A percentile compares a stretch with the other conserved stretches of the same genome.
phyloP scores from a whole-genome alignment of 352 stramenopile species.

The Phytophthora brassicae region DNA sequence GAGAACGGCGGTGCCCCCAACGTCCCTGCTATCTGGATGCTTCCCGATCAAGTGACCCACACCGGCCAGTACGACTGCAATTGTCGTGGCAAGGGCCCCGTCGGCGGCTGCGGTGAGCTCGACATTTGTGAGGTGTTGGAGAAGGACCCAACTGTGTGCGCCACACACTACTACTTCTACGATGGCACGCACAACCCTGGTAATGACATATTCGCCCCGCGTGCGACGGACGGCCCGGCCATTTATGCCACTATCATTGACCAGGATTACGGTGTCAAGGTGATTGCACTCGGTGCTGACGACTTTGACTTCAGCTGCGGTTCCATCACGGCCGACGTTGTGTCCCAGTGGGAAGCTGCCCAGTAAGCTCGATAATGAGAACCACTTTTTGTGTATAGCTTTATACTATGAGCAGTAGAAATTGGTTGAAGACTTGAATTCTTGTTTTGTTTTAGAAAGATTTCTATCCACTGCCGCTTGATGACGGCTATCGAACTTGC shows the following conservation, averaged over 20 bases:
- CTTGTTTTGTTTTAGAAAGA: background rate
- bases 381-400: slow-evolving; percentile 21
- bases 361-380: slow-evolving; percentile 14
- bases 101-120: slow-evolving; percentile 73
- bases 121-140: slow-evolving; percentile 77
- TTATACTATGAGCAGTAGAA: slow-evolving; percentile 19
- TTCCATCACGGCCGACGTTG: slow-evolving; percentile 52
- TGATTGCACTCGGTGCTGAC: slow-evolving; percentile 53
- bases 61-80: slow-evolving; percentile 83
- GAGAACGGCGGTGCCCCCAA: slow-evolving; percentile 39
- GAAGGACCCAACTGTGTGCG: slow-evolving; percentile 58
- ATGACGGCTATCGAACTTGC: background rate
- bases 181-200: slow-evolving; percentile 52
- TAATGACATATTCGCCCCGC: slow-evolving; percentile 63
- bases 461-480: slow-evolving; percentile 7
- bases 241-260: slow-evolving; percentile 82
- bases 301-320: slow-evolving; percentile 67
- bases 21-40: slow-evolving; percentile 76
- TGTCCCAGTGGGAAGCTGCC: slow-evolving; percentile 56
- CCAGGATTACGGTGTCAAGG: slow-evolving; percentile 64
- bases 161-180: slow-evolving; percentile 86
- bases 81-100: slow-evolving; percentile 66
- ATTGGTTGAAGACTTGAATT: slow-evolving; percentile 10
- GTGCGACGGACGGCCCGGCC: slow-evolving; percentile 42
- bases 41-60: slow-evolving; percentile 69